A percentile compares a stretch with the other conserved stretches of the same genome.
Evolutionary conservation across 202 grass and related monocot genomes (phyloP).

Genomic region (Elaeis oleifera): DNA sequence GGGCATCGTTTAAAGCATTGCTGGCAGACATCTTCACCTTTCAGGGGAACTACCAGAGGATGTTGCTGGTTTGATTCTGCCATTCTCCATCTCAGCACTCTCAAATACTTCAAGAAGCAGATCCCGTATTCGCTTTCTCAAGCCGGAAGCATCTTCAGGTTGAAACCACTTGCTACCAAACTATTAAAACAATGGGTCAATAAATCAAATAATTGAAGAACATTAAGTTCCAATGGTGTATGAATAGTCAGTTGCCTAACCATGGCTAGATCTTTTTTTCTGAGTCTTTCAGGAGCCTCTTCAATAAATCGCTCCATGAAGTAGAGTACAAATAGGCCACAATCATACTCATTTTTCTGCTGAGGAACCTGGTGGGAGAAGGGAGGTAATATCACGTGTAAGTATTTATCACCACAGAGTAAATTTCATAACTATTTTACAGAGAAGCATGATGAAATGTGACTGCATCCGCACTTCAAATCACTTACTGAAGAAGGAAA

Average conservation of each 20-base stretch:
- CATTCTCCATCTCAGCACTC: slow-evolving; percentile 28
- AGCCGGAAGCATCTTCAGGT: slow-evolving; percentile 60
- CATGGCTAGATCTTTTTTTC: slow-evolving; percentile 45
- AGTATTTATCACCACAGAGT: too few relatives aligned
- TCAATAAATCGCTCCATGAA: slow-evolving; percentile 75
- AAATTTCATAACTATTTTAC: too few relatives aligned
- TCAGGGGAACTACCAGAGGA: slow-evolving; percentile 9
- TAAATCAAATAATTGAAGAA: neutral
- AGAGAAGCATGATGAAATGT: too few relatives aligned
- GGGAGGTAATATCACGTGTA: neutral
- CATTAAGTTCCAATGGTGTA: too few relatives aligned
- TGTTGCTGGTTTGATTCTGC: slow-evolving; percentile 7
- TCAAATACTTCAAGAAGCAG: slow-evolving; percentile 46
- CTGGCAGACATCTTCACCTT: slow-evolving; percentile 1
- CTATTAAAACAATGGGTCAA: slow-evolving; percentile 30
- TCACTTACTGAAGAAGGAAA: too few relatives aligned
- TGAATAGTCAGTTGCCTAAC: slow-evolving; percentile 16
- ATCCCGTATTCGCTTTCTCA: slow-evolving; percentile 49
- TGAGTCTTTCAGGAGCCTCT: slow-evolving; percentile 71
- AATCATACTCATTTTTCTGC: slow-evolving; percentile 84
- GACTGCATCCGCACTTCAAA: too few relatives aligned
- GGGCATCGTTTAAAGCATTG: neutral
- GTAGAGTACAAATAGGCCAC: slow-evolving; percentile 86
- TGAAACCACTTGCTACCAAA: slow-evolving; percentile 64
- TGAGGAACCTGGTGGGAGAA: slow-evolving; percentile 64